Evolutionary conservation across 176 grass and related monocot genomes (phyloP), one percentile per base, ranked within the genome.

Genomic region (Oryza meridionalis): DNA sequence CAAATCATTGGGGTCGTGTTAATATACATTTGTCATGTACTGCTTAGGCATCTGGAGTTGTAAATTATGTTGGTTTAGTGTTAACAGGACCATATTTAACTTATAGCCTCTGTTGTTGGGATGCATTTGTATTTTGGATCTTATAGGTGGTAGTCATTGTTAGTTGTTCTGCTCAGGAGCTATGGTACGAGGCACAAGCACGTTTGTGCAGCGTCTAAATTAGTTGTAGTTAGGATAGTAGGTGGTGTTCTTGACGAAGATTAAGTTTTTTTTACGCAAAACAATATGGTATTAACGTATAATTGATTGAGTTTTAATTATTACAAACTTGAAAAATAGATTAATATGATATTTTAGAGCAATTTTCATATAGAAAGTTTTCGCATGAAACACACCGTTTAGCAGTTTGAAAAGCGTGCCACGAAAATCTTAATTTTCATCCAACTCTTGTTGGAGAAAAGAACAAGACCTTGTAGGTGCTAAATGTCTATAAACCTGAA

Each of bases 141-240:
- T 62, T 61, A 45, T n/a, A 15, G 66, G 33, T 37, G 15, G 29
- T n/a, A 35, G 26, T 32, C 38, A 73, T 72, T 9, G 69, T 1
- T 40, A 55, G 55, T n/a, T 73, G 19, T 53, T 65, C 69, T 55
- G 44, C 67, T 86, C 15, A 69, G 59, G 22, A 13, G 69, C 10
- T 42, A 21, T 67, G 19, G 15, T 53, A 9, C 14, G 4, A 14
- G 42, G 14, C 25, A 31, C 58, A 16, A 78, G 40, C 53, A 79
- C 42, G n/a, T 51, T 70, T 19, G 76, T 10, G 40, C 50, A 79
- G 73, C 50, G 66, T 37, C 51, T 65, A 76, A 70, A 65, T 44
- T 82, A 53, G 16, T 53, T 2, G 47, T 50, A 62, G 37, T 27
- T 25, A 53, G 27, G 68, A 14, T n/a, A n/a, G n/a, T n/a, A n/a